A percentile compares a stretch with the other conserved stretches of the same genome.
Evolutionary conservation across 805 yeast species (phyloP).

Genomic region (Ogataea pilisensis): DNA sequence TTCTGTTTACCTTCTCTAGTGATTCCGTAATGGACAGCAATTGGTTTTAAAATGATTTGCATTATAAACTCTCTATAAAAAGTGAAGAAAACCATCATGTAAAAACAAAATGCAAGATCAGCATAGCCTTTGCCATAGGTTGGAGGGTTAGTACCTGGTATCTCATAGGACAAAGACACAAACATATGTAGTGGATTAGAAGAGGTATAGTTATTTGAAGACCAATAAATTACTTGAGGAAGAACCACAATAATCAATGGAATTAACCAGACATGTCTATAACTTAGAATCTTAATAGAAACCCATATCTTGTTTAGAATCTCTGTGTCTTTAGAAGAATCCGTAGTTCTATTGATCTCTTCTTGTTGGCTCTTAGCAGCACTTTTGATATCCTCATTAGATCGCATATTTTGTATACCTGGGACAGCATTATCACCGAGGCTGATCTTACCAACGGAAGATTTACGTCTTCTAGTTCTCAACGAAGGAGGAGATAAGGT

Average conservation of each 20-base stretch:
- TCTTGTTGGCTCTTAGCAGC: conserved; percentile 32
- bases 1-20: conserved; percentile 51
- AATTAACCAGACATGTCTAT: conserved; percentile 67
- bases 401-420: conserved; percentile 62
- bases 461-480: conserved; percentile 27
- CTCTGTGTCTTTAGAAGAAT: conserved; percentile 43
- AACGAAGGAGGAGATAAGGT: not conserved
- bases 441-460: conserved; percentile 71
- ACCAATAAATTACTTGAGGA: conserved; percentile 41
- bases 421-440: conserved; percentile 72
- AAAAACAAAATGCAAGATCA: conserved; percentile 76
- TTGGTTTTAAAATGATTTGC: conserved; percentile 75
- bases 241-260: conserved; percentile 49
- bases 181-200: conserved; percentile 62
- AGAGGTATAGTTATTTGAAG: conserved; percentile 54
- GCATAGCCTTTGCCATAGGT: conserved; percentile 81
- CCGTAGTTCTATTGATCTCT: conserved; percentile 24
- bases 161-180: conserved; percentile 60
- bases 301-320: conserved; percentile 52
- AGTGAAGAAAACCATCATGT: conserved; percentile 82
- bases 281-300: conserved; percentile 54
- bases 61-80: conserved; percentile 86
- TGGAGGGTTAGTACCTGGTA: conserved; percentile 51
- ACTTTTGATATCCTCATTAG: conserved; percentile 40
- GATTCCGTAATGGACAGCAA: conserved; percentile 55